These are phyloP conservation scores for Pseudogymnoascus sp. DNA, from an alignment of 2,329 filamentous ascomycete genomes.

Conservation along the genomic window DNA sequence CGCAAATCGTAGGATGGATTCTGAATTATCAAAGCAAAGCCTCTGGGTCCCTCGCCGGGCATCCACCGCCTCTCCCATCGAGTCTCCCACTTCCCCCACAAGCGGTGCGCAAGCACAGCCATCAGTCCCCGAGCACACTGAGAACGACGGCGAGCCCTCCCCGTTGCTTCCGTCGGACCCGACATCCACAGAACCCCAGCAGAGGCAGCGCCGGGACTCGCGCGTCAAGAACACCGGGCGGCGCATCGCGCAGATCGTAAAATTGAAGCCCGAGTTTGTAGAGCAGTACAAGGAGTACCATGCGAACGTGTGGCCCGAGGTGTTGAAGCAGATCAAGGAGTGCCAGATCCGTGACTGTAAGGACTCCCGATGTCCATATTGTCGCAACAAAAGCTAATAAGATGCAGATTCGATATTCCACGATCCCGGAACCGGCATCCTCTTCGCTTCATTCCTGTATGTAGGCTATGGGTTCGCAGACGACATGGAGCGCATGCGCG, in stretches of 20 bases:
- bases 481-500: slow-evolving; percentile 70
- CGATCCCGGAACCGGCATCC: slow-evolving; percentile 50
- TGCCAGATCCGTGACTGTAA: slow-evolving; percentile 67
- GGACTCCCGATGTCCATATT: background rate
- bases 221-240: slow-evolving; percentile 35
- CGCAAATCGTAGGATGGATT: background rate
- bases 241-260: slow-evolving; percentile 64
- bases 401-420: slow-evolving; percentile 63
- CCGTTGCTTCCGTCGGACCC: background rate
- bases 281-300: slow-evolving; percentile 68
- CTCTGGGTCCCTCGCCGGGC: slow-evolving; percentile 1
- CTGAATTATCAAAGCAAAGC: background rate
- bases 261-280: slow-evolving; percentile 58
- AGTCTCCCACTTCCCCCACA: background rate
- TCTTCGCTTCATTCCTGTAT: slow-evolving; percentile 74
- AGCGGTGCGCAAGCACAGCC: background rate
- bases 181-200: background rate
- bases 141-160: background rate
- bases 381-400: background rate
- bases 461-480: slow-evolving; percentile 62
- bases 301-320: slow-evolving; percentile 67
- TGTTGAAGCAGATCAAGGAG: slow-evolving; percentile 65
- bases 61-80: background rate
- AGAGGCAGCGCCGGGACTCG: background rate
- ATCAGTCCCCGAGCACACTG: background rate